A percentile compares a stretch with the other conserved stretches of the same genome.
Evolutionary conservation across 441 rosid species (phyloP).

Genomic region (Monsonia emarginata): DNA sequence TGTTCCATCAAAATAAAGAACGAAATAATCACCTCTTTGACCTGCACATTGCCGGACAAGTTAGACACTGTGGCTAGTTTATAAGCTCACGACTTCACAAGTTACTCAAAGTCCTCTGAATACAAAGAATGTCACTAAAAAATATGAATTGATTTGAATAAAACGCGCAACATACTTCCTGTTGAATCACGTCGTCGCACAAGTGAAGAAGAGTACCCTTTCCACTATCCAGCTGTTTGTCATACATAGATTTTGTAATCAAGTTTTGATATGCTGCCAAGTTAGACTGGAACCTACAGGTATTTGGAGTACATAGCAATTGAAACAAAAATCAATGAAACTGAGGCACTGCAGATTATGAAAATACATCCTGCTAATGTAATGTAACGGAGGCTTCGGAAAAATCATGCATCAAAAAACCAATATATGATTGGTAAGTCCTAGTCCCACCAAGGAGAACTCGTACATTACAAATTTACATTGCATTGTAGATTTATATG

Average conservation of each 20-base stretch:
- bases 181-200: conserved; percentile 74
- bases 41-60: conserved; percentile 34
- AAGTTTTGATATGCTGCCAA: conserved; percentile 42
- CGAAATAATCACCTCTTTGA: conserved; percentile 79
- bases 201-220: conserved; percentile 72
- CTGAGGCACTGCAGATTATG: not conserved
- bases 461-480: too few relatives aligned
- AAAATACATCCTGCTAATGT: not conserved
- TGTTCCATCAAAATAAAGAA: conserved; percentile 78
- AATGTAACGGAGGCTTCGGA: too few relatives aligned
- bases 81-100: too few relatives aligned
- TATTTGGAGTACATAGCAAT: conserved; percentile 1
- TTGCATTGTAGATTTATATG: too few relatives aligned
- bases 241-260: conserved; percentile 45
- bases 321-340: not conserved
- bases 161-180: conserved; percentile 37
- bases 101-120: not conserved
- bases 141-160: not conserved
- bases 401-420: too few relatives aligned
- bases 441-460: too few relatives aligned
- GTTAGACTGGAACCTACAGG: conserved; percentile 40
- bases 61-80: not conserved
- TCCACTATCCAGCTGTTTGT: conserved; percentile 75
- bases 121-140: too few relatives aligned
- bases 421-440: too few relatives aligned